Percentiles rank a stretch among this genome's conserved stretches.
These are phyloP conservation scores for Nicotiana noctiflora DNA, from an alignment of 257 asterid species.

Conservation along the genomic window DNA sequence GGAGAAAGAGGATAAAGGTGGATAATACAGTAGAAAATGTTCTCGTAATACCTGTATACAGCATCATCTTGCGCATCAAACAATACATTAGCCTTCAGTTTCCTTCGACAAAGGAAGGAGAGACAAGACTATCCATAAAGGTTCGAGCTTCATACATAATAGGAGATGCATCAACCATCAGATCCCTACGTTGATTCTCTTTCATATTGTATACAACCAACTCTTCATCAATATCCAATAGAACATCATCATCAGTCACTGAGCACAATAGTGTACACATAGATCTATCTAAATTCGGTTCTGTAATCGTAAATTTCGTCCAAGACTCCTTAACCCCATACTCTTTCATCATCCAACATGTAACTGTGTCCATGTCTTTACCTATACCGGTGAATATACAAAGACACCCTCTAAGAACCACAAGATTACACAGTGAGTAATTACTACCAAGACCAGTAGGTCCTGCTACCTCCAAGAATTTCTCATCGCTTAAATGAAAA, in stretches of 20 bases:
- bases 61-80: not conserved
- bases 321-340: not conserved
- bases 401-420: not conserved
- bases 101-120: slow-evolving; percentile 6
- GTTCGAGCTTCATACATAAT: slow-evolving; percentile 6
- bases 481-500: not conserved
- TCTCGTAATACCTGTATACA: not conserved
- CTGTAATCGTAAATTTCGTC: not conserved
- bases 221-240: not conserved
- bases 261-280: not conserved
- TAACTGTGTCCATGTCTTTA: not conserved
- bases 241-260: not conserved
- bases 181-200: not conserved
- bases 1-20: not conserved
- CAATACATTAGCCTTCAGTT: not conserved
- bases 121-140: slow-evolving; percentile 26
- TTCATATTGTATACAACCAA: slow-evolving; percentile 12
- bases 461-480: not conserved
- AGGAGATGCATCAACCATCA: slow-evolving; percentile 18
- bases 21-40: not conserved
- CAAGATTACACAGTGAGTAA: not conserved
- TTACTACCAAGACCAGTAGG: not conserved
- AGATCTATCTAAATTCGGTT: not conserved
- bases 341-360: not conserved
- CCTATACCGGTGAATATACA: not conserved